These are phyloP conservation scores for Colletotrichum tropicale DNA, from an alignment of 2,329 filamentous ascomycete genomes.

Conservation along the genomic window DNA sequence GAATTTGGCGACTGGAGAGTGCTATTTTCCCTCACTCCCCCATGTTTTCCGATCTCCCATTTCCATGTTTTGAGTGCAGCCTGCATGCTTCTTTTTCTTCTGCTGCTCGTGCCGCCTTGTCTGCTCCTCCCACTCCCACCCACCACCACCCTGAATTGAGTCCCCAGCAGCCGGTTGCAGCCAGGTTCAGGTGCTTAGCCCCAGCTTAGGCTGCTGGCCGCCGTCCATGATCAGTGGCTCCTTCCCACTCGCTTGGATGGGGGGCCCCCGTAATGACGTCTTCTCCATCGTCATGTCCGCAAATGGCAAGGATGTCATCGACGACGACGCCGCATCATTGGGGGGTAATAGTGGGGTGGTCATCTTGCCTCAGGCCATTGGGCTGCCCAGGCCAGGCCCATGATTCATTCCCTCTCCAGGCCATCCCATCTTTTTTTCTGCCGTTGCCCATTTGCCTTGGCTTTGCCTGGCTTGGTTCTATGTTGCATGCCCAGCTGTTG, in stretches of 20 bases:
- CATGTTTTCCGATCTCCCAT: neutral
- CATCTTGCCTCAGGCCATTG: neutral
- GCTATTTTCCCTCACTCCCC: neutral
- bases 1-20: neutral
- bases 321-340: neutral
- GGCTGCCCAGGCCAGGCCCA: neutral
- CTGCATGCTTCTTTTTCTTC: neutral
- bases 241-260: conserved; percentile 12
- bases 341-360: neutral
- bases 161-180: neutral
- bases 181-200: neutral
- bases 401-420: conserved; percentile 1
- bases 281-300: conserved; percentile 9
- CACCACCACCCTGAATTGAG: neutral
- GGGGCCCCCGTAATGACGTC: conserved; percentile 17
- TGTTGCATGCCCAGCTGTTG: neutral
- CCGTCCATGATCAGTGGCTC: neutral
- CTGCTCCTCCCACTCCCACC: neutral
- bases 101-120: neutral
- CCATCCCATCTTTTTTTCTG: neutral
- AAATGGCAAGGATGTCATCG: neutral
- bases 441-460: neutral
- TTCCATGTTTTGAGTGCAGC: neutral
- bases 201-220: neutral
- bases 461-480: neutral